Evolutionary conservation across 306 rosid genomes (phyloP), one percentile per base, ranked within the genome.

Genomic region (Dalbergia cultrata): DNA sequence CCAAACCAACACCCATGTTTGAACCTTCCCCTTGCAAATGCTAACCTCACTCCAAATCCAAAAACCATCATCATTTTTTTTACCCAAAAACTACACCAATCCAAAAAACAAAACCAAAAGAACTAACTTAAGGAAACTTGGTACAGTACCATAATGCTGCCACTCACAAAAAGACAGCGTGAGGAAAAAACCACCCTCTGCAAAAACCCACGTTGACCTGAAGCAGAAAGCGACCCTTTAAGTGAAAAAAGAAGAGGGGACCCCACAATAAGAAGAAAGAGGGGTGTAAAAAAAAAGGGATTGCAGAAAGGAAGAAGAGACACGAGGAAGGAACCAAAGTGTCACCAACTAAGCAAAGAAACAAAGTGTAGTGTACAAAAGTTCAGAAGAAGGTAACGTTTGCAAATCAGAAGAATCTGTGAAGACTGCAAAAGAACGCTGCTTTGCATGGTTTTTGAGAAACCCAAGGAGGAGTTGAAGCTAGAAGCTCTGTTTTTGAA

Each of bases 161-260:
- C 76, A 72, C 6, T 0, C 82, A 53, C 34, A 45, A 64, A 26
- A 78, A 10, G 67, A 72, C 65, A 69, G n/a, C 0, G 47, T 8
- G 68, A 8, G 13, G 9, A 63, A 58, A 34, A 66, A 45, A 53
- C 19, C n/a, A 43, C 2, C 37, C 37, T 3, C 78, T 45, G 72
- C 34, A 72, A 61, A 57, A 37, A 9, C 39, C 4, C 18, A 6
- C 31, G 6, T 31, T 0, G 43, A 33, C 22, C 65, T 18, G 76
- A 77, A 61, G 50, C 19, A 34, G 79, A 85, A 78, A 86, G 54
- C 61, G 75, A 68, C 75, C 26, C 0, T 37, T 54, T 59, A 78
- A 79, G 54, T 22, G 70, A 61, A 80, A 84, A 83, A 84, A 78
- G 76, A 85, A 64, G 76, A 71, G n/a, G 76, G 67, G 8, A 37